Evolutionary conservation across 305 asterid genomes (phyloP), one percentile per base, ranked within the genome.

Genomic region (Lippia alba): DNA sequence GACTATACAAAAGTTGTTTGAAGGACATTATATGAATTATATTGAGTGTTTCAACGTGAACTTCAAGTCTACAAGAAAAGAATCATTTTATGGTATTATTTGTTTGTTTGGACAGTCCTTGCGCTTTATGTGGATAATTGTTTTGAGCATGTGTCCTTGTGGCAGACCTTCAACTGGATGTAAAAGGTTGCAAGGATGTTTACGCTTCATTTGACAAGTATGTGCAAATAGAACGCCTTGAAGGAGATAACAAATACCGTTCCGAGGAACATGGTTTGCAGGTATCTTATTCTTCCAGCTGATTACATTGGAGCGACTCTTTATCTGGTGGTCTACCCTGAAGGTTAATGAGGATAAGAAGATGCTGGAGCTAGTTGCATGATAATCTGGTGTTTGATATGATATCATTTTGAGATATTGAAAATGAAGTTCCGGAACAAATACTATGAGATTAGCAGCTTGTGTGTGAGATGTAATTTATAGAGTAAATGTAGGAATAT

Each of bases 151-250:
- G 40, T 74, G 55, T 67, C 57, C 55, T 57, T 78, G 60, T 76
- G 79, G 78, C 88, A 93, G 98, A 93, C 76, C 96, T 93, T 79
- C 98, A 93, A 74, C 97, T 93, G 61, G 98, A 93, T 82, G 97
- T 93, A 55, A 93, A 93, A 82, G 98, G 97, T 70, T 93, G 97
- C 60, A 87, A 80, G 64, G 98, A 93, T 81, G 96, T 93, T 63
- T 93, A 93, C 82, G 96, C 96, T 72, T 93, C 98, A 56, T 93
- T 93, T 80, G 98, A 93, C 79, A 91, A 93, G 79, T 93, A 91
- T 76, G 98, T 93, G 71, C 97, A 93, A 84, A 96, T 91, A 76
- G 98, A 93, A 81, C 94, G 94, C 19, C 97, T 93, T 69, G 98
- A 93, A 83, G 96, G 96, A 55, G 97, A 93, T 77, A 93, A 93